Conservation (phyloP, 768 basidiomycete species). For the Mycena albidolilacea region DNA sequence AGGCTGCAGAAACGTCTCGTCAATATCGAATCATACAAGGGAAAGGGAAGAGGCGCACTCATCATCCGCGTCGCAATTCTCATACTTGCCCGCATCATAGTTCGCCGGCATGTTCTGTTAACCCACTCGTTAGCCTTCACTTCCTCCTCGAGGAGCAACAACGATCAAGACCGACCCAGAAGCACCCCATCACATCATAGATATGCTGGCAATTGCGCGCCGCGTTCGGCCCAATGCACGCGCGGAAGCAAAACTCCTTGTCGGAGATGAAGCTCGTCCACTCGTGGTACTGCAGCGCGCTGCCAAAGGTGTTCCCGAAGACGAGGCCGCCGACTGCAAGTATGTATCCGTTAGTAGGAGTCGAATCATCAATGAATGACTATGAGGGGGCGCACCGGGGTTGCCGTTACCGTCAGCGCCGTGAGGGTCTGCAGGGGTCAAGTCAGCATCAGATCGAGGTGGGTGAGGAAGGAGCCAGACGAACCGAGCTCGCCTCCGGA, state of each 20-base stretch:
- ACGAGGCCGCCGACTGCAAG: slow-evolving; percentile 60
- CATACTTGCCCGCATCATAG: slow-evolving; percentile 72
- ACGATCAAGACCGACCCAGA: slow-evolving; percentile 53
- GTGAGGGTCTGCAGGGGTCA: too few relatives aligned
- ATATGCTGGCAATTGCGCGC: slow-evolving; percentile 81
- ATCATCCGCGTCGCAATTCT: slow-evolving; percentile 75
- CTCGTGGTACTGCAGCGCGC: slow-evolving; percentile 72
- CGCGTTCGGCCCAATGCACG: slow-evolving; percentile 74
- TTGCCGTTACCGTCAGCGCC: too few relatives aligned
- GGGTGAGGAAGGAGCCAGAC: too few relatives aligned
- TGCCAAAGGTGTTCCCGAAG: slow-evolving; percentile 75
- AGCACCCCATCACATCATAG: slow-evolving; percentile 78
- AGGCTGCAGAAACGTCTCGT: slow-evolving; percentile 43
- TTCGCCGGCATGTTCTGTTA: slow-evolving; percentile 81
- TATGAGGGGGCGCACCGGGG: too few relatives aligned
- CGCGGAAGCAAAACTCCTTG: slow-evolving; percentile 77
- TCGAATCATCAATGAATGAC: too few relatives aligned
- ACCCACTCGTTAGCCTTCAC: slow-evolving; percentile 44
- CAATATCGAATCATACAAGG: not conserved
- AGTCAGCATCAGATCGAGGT: too few relatives aligned
- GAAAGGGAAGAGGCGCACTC: slow-evolving; percentile 50
- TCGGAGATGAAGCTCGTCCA: slow-evolving; percentile 91
- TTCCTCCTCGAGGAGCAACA: too few relatives aligned
- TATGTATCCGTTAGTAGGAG: too few relatives aligned
- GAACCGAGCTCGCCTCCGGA: too few relatives aligned